Evolutionary conservation across 1,139 yeast genomes (phyloP), one percentile per base, ranked within the genome.

Genomic region (Yamadazyma atmosphaerica): DNA sequence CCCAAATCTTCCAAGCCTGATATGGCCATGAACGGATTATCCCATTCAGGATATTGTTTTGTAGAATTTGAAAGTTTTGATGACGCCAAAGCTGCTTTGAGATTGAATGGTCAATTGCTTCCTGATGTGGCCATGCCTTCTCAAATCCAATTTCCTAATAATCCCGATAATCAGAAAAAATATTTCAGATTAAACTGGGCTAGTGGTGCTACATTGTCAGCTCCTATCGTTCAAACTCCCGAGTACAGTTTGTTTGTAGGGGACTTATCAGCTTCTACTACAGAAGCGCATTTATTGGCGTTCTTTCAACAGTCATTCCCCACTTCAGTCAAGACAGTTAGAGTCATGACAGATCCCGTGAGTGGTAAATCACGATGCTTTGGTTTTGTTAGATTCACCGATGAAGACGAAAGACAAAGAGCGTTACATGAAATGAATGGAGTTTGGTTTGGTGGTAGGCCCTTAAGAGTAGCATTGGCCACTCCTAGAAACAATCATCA

Each of bases 161-260:
- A 69, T 45, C 76, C 75, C 7, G 74, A 71, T 44, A 77, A 78
- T 48, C 81, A 81, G 28, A 76, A 79, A 52, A 79, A 77, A 54
- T 69, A 73, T 46, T 79, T 84, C 56, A 70, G 85, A 49, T 67
- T 84, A 40, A 84, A 84, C 53, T 84, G 92, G 92, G 86, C 86
- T 3, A 73, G 83, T 33, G 82, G 86, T 22, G 83, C 83, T 10
- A 77, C 81, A 3, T 61, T 76, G 41, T 54, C 67, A n/a, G 74
- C 79, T 2, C 79, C 77, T 16, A 69, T 74, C 37, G 63, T 70
- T 18, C 79, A 72, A 42, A 59, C 72, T 13, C 74, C 75, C 1
- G 87, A 81, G 50, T 78, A 56, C 49, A 81, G 89, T 1, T 62
- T 84, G 28, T 84, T 84, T 63, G 90, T 84, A n/a, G 92, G 92